Base-by-base conservation (phyloP, 2,329 filamentous ascomycete genomes). In the Dactylella cylindrospora region DNA sequence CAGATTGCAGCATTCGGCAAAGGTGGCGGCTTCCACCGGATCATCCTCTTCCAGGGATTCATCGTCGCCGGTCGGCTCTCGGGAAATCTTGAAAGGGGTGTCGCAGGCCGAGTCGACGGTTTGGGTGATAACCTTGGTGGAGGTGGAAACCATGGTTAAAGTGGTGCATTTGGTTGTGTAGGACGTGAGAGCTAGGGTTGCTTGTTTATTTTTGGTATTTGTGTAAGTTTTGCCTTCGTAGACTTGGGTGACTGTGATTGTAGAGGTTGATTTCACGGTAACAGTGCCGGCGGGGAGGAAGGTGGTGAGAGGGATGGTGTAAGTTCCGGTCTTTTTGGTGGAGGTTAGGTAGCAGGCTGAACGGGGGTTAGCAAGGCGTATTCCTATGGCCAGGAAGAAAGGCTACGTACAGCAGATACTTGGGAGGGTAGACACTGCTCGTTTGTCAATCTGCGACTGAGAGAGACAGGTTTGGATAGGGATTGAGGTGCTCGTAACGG, bases 331-430 rank as follows among this genome's bases (percentile, higher is more conserved):
- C 12, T 35, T 38, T 13, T 28, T 32, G 4, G 52, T 38, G 1
- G 29, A 3, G 8, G 52, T 49, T 20, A 57, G 25, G n/a, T 29
- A 57, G 15, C 52, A 57, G 3, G 43, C 52, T 57, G 25, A 23
- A n/a, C 13, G 7, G 4, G 25, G 19, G n/a, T 53, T 45, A 45
- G 26, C n/a, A n/a, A n/a, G n/a, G n/a, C n/a, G n/a, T n/a, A n/a
- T n/a, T n/a, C n/a, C n/a, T 29, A 29, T 29, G 28, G 28, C 28
- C 26, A 13, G 32, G 7, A 28, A 19, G 28, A 1, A n/a, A n/a
- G 12, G 26, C 3, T 10, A 33, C 43, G 29, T 33, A 57, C 52
- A 49, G 52, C 52, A 57, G 7, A 43, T 23, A 15, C 28, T 10
- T 2, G 52, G 52, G 9, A 57, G n/a, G n/a, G 29, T 19, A 1